Evolutionary conservation across 2,329 filamentous ascomycete genomes (phyloP).

Genomic region (Fusarium caatingaense): DNA sequence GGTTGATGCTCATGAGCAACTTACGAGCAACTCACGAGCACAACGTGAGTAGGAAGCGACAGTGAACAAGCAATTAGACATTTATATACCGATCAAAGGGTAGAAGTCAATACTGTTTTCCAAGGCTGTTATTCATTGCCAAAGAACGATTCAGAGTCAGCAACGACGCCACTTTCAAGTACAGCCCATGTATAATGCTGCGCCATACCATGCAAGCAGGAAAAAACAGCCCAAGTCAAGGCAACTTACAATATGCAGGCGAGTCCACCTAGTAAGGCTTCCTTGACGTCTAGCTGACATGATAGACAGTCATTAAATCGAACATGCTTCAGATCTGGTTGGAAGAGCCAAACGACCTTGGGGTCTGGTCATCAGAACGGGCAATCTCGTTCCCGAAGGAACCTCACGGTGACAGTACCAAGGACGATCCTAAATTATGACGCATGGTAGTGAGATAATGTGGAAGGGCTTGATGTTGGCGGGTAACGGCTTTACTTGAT

Average conservation of each 20-base stretch:
- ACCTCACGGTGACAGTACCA: fast-evolving
- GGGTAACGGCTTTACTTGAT: background rate
- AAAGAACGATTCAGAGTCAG: background rate
- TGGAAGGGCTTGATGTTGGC: background rate
- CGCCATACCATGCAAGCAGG: background rate
- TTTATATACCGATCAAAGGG: background rate
- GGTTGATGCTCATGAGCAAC: background rate
- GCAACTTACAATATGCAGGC: background rate
- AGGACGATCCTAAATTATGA: background rate
- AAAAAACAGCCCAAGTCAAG: background rate
- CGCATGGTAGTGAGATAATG: background rate
- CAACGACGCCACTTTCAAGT: background rate
- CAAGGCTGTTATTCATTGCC: background rate
- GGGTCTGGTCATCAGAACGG: background rate
- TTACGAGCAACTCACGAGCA: background rate
- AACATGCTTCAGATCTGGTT: background rate
- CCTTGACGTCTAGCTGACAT: background rate
- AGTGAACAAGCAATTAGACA: background rate
- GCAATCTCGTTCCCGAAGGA: background rate
- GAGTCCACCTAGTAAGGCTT: background rate
- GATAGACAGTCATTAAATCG: background rate
- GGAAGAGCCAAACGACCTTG: background rate
- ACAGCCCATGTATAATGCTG: background rate
- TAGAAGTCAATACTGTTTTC: background rate
- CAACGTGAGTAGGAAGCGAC: background rate